These are phyloP conservation scores for Camellia japonica DNA, from an alignment of 148 eudicot species.

Conservation along the genomic window DNA sequence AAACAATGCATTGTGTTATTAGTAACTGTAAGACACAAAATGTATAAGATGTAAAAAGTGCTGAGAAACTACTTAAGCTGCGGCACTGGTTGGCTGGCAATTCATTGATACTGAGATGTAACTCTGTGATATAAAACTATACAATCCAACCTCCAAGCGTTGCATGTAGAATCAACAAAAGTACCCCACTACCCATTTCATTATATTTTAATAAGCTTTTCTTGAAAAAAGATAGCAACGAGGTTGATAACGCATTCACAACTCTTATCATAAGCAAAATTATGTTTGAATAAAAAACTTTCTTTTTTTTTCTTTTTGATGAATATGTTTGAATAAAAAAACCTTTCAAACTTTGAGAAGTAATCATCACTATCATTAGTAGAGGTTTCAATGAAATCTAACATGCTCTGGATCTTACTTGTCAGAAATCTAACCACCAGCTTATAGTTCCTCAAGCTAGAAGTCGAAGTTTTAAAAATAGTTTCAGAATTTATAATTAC, in stretches of 20 bases:
- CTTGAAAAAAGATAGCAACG: not conserved
- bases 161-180: not conserved
- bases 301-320: no score
- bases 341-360: not conserved
- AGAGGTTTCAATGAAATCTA: not conserved
- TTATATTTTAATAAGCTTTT: not conserved
- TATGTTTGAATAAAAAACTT: not conserved
- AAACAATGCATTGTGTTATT: not conserved
- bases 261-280: not conserved
- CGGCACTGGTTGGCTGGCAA: not conserved
- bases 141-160: not conserved
- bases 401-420: not conserved
- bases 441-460: not conserved
- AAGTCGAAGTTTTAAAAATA: not conserved
- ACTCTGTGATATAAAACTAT: no score
- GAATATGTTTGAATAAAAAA: not conserved
- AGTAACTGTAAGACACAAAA: no score
- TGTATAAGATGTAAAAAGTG: no score
- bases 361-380: constrained; percentile 5
- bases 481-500: not conserved
- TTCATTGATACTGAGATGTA: not conserved
- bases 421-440: not conserved
- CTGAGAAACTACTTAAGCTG: not conserved
- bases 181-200: not conserved
- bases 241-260: not conserved